These are phyloP conservation scores for Daldinia vernicosa DNA, from an alignment of 495 filamentous ascomycete species.

Conservation along the genomic window DNA sequence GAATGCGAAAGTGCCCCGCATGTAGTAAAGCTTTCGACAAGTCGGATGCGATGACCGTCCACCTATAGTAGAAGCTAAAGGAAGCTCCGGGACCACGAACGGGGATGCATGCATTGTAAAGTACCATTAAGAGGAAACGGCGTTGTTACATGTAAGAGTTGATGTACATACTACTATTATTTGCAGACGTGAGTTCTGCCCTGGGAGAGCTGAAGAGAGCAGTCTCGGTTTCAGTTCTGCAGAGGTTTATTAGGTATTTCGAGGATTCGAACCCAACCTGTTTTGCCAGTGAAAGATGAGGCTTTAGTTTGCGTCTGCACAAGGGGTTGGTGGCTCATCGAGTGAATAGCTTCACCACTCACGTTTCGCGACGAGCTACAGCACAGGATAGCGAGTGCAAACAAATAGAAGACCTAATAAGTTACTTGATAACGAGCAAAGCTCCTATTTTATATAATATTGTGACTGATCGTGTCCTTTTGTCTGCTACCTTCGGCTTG, in stretches of 20 bases:
- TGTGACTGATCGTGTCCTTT: background rate
- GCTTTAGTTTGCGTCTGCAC: constrained; percentile 4
- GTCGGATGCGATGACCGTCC: constrained; percentile 80
- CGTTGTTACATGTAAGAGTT: constrained; percentile 37
- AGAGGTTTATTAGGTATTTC: constrained; percentile 5
- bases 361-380: constrained; percentile 6
- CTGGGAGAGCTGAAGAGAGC: constrained; percentile 4
- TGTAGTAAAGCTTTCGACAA: constrained; percentile 90
- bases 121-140: constrained; percentile 28
- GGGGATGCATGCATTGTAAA: constrained; percentile 36
- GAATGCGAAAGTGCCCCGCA: constrained; percentile 92
- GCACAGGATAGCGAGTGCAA: constrained; percentile 33
- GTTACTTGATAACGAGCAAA: background rate
- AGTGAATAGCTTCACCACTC: constrained; percentile 22
- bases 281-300: constrained; percentile 1
- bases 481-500: constrained; percentile 69
- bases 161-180: constrained; percentile 42
- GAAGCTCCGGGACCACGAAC: background rate
- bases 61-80: constrained; percentile 49
- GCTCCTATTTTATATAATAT: background rate
- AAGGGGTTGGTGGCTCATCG: background rate
- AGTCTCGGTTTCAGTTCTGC: background rate
- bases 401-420: constrained; percentile 16
- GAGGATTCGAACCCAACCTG: background rate
- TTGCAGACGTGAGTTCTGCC: background rate